Percentiles rank a stretch among this genome's conserved stretches.
Evolutionary conservation across 192 early-diverging fungal genomes (phyloP).

Genomic region (Entomortierella chlamydospora): DNA sequence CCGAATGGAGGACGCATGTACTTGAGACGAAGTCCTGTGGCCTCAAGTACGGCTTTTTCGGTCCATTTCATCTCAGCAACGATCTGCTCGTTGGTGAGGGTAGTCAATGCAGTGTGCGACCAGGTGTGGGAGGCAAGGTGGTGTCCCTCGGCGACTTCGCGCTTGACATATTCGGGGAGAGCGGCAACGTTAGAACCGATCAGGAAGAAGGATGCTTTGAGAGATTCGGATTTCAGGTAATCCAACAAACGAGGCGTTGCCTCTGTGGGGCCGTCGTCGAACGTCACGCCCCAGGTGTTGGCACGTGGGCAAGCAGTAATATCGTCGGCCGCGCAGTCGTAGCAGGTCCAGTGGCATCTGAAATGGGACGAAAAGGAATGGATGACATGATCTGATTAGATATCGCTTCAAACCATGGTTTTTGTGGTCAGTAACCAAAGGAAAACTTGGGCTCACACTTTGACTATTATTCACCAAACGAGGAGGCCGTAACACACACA

Average conservation of each 20-base stretch:
- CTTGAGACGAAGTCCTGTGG: neutral
- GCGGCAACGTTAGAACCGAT: conserved; percentile 69
- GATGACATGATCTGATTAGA: too few relatives aligned
- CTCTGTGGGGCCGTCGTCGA: conserved; percentile 73
- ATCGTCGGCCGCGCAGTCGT: conserved; percentile 57
- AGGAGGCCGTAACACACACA: too few relatives aligned
- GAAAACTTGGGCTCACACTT: too few relatives aligned
- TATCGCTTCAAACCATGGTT: too few relatives aligned
- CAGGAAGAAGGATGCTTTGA: conserved; percentile 69
- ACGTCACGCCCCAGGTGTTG: conserved; percentile 68
- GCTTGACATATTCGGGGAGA: conserved; percentile 56
- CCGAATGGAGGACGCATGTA: neutral
- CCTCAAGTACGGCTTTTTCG: neutral
- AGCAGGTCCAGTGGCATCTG: conserved; percentile 65
- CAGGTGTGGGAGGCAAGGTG: conserved; percentile 70
- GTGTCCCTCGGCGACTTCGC: conserved; percentile 66
- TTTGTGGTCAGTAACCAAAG: too few relatives aligned
- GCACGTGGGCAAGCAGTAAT: conserved; percentile 44
- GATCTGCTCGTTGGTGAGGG: neutral
- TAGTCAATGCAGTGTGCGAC: neutral
- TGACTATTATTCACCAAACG: too few relatives aligned
- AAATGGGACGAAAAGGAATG: too few relatives aligned
- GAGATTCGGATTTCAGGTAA: conserved; percentile 55
- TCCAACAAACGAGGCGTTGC: conserved; percentile 62
- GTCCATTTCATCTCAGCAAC: neutral